Evolutionary conservation across 768 basidiomycete species (phyloP), one percentile per base, ranked within the genome.

Genomic region (Russula sp.): DNA sequence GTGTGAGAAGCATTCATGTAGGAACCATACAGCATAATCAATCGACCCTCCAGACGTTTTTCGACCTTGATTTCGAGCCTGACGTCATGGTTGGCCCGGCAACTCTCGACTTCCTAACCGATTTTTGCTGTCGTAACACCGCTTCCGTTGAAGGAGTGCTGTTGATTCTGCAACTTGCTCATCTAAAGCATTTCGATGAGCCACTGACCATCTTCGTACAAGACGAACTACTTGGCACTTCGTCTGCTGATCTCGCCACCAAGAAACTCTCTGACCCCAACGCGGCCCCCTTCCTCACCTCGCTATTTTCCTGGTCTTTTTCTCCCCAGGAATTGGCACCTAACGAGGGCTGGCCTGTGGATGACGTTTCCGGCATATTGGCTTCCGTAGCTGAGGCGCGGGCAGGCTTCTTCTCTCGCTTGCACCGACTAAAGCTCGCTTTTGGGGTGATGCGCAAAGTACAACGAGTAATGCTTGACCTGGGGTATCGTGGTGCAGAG

Each of bases 101-200:
- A 11, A 67, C 75, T 0, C 74, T 92, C 3, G 79, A 81, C 48
- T 85, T 78, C 69, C 69, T 91, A 5, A 70, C 74, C 22, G 85
- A 88, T 60, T 81, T 85, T 59, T 84, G 79, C 66, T 73, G 73
- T 32, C 79, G 86, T 42, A 81, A 84, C 59, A 78, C 80, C 31
- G 71, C 80, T 0, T 87, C 87, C 0, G 68, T 85, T 1, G 86
- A 89, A 66, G 75, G 76, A 8, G 66, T 85, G 9, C 66, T 84
- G 10, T 84, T 82, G 7, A 78, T 84, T 39, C 70, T 92, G 6
- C 88, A 90, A 75, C 87, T 87, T 2, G 77, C 77, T 0, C 77
- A 89, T 69, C 72, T 91, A 71, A 87, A 87, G 64, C 89, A 92
- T 71, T 89, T 88, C 66, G 78, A 79, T 32, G 82, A 88, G 31